These are phyloP conservation scores for Zopfia rhizophila DNA, from an alignment of 2,329 filamentous ascomycete genomes.

Conservation along the genomic window DNA sequence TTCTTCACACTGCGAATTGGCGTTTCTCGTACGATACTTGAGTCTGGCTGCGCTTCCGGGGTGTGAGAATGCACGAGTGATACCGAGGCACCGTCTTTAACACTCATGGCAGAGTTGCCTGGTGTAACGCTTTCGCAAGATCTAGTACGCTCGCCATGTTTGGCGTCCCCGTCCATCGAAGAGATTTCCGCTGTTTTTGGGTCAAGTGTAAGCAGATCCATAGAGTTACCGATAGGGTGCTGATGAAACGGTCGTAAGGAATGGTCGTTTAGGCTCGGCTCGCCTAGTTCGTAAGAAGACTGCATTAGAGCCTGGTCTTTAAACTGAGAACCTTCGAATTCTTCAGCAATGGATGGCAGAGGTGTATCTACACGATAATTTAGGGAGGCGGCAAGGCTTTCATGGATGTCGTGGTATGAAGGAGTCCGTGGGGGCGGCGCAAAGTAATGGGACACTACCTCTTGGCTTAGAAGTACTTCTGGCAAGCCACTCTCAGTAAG, in stretches of 20 bases:
- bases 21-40: conserved; percentile 13
- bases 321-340: conserved; percentile 12
- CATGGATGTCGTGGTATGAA: conserved; percentile 4
- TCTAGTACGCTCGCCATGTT: neutral
- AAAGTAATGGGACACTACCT: conserved; percentile 19
- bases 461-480: conserved; percentile 8
- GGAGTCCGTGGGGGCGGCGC: conserved; percentile 4
- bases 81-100: neutral
- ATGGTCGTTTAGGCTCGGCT: neutral
- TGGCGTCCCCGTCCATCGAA: conserved; percentile 6
- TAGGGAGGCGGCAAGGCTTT: conserved; percentile 14
- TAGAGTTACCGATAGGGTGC: conserved; percentile 9
- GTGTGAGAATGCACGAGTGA: neutral
- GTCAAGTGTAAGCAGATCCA: conserved; percentile 16
- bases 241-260: neutral
- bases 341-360: conserved; percentile 19
- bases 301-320: conserved; percentile 5
- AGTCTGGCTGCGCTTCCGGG: neutral
- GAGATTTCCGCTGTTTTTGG: conserved; percentile 19
- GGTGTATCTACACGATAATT: conserved; percentile 17
- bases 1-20: conserved; percentile 1
- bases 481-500: neutral
- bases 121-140: neutral
- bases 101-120: neutral
- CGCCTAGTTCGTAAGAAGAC: neutral